Evolutionary conservation across 371 early-diverging fungal genomes (phyloP).

Genomic region (Haplosporangium sp.): DNA sequence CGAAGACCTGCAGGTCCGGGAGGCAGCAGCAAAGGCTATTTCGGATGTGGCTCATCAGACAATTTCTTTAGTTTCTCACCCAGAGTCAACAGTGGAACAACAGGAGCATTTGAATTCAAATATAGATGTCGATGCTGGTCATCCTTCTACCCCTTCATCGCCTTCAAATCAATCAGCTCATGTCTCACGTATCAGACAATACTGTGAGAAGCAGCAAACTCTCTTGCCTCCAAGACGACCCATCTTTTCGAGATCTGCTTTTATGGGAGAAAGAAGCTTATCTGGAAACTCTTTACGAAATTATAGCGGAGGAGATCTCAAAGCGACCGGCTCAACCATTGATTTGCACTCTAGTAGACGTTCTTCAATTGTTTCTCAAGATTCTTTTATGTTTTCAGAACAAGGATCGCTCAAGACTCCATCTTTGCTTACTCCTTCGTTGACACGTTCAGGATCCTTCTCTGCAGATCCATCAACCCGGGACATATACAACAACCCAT

Average conservation of each 20-base stretch:
- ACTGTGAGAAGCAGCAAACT: conserved; percentile 54
- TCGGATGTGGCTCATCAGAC: conserved; percentile 42
- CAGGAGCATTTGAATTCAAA: conserved; percentile 9
- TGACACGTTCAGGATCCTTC: conserved; percentile 41
- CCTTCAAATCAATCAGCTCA: conserved; percentile 29
- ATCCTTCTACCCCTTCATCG: conserved; percentile 21
- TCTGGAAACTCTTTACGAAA: conserved; percentile 25
- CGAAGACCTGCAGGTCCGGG: conserved; percentile 45
- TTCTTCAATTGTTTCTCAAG: conserved; percentile 48
- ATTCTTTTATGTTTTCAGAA: conserved; percentile 49
- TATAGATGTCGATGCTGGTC: conserved; percentile 5
- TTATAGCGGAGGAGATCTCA: conserved; percentile 17
- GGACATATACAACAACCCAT: conserved; percentile 3
- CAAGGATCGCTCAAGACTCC: conserved; percentile 37
- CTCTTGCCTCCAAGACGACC: conserved; percentile 52
- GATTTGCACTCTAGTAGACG: conserved; percentile 43
- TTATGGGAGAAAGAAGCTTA: conserved; percentile 34
- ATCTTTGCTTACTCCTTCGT: conserved; percentile 26
- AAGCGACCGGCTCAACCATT: conserved; percentile 7
- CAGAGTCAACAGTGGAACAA: conserved; percentile 16
- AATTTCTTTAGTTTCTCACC: conserved; percentile 8
- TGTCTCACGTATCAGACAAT: conserved; percentile 46
- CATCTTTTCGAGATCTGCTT: conserved; percentile 43
- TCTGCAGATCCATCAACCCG: conserved; percentile 11
- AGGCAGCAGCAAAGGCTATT: conserved; percentile 46